phyloP scores from a whole-genome alignment of 148 eudicot species.

The Limonium bicolor region DNA sequence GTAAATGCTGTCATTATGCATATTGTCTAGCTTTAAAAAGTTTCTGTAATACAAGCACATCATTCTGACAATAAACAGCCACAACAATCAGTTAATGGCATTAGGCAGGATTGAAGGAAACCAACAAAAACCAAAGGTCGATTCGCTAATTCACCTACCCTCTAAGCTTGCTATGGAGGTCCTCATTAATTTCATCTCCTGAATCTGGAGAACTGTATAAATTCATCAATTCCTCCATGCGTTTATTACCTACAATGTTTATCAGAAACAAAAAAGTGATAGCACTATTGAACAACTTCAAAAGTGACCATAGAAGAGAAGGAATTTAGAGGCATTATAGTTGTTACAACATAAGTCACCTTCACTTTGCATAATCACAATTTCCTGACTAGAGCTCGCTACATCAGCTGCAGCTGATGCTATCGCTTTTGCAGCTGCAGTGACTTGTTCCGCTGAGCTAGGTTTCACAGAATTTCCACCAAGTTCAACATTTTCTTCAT shows the following conservation, averaged over 20 bases:
- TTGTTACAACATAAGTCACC: constrained; percentile 25
- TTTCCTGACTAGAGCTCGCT: constrained; percentile 75
- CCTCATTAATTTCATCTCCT: constrained; percentile 71
- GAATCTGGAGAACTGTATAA: constrained; percentile 59
- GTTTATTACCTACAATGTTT: constrained; percentile 33
- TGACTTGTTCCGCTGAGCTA: constrained; percentile 62
- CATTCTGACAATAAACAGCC: not conserved
- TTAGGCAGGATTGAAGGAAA: not conserved
- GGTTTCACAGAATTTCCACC: constrained; percentile 23
- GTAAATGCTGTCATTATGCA: not conserved
- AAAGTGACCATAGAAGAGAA: not conserved
- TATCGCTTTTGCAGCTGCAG: constrained; percentile 89
- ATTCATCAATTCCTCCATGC: constrained; percentile 48
- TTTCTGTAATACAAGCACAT: not conserved
- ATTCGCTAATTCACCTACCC: constrained; percentile 20
- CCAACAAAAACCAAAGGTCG: not conserved
- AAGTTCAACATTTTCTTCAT: constrained; percentile 28
- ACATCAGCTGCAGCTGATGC: constrained; percentile 87
- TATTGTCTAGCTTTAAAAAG: not conserved
- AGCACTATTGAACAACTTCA: not conserved
- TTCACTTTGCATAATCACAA: constrained; percentile 57
- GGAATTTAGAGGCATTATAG: not conserved
- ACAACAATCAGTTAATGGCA: not conserved
- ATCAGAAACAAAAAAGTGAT: constrained; percentile 1
- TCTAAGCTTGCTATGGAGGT: constrained; percentile 49